These are phyloP conservation scores for Ustilago sp. DNA, from an alignment of 1,284 basidiomycete species.

Conservation along the genomic window DNA sequence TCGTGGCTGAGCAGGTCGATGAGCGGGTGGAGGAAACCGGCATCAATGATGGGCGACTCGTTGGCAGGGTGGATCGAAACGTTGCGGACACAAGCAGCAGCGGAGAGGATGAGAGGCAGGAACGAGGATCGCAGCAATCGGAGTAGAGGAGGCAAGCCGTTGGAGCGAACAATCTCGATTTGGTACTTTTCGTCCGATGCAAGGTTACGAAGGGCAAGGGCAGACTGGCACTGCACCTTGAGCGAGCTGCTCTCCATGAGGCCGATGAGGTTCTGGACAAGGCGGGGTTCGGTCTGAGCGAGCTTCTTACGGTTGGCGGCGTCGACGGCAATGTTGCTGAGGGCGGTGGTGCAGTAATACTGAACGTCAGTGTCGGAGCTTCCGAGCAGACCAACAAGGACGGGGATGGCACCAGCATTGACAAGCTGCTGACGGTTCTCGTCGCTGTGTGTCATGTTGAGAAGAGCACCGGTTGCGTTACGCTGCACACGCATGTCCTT, in stretches of 20 bases:
- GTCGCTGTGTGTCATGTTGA: conserved; percentile 98
- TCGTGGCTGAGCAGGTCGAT: conserved; percentile 96
- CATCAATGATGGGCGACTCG: conserved; percentile 99
- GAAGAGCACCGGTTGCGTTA: conserved; percentile 95
- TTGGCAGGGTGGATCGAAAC: conserved; percentile 99
- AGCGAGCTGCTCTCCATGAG: conserved; percentile 97
- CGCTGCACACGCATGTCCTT: conserved; percentile 99
- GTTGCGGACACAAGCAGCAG: conserved; percentile 98
- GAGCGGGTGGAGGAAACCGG: conserved; percentile 93
- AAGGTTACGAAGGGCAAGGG: conserved; percentile 93
- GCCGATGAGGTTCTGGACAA: conserved; percentile 92
- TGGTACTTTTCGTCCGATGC: conserved; percentile 99
- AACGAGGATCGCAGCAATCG: conserved; percentile 96
- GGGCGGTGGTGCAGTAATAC: conserved; percentile 98
- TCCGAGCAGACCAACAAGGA: conserved; percentile 92
- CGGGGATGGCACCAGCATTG: conserved; percentile 97
- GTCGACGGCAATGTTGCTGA: conserved; percentile 89
- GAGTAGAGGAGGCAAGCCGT: conserved; percentile 90
- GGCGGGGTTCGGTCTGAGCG: conserved; percentile 91
- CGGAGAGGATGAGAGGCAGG: conserved; percentile 97
- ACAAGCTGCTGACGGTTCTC: conserved; percentile 99
- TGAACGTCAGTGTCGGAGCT: conserved; percentile 99
- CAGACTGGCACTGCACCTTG: conserved; percentile 99
- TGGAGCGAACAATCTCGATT: conserved; percentile 96
- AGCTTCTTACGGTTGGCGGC: conserved; percentile 88